Evolutionary conservation across 306 rosid genomes (phyloP), one percentile per base, ranked within the genome.

Genomic region (Trichosanthes cucumerina): DNA sequence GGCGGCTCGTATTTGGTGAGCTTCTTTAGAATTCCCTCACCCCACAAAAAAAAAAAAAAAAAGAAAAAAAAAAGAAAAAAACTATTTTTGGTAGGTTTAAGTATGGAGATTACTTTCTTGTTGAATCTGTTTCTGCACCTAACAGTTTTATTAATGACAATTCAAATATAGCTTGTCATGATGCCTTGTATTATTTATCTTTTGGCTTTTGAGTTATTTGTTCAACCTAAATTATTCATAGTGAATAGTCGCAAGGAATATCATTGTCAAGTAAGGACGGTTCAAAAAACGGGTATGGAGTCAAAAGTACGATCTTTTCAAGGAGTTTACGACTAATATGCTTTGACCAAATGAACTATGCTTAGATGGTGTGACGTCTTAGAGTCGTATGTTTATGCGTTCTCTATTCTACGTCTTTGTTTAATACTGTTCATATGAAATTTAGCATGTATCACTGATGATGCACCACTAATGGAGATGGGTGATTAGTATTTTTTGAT

Each of bases 41-140:
- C 11, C n/a, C 18, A 38, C 70, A 3, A 21, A 46, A 43, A 9
- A 31, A 14, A 13, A 6, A 50, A 31, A 5, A 23, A 9, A 57
- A 21, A 57, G 23, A 10, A 24, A 58, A 11, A 5, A 62, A 6
- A 6, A 13, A 38, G 9, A 10, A 9, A 36, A 38, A n/a, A 38
- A n/a, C 77, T 12, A 33, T 70, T 70, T 70, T 70, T 70, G 60
- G 77, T 26, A 72, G 77, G 39, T 47, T 47, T 44, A 69, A 69
- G 75, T 43, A 13, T 70, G 76, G 76, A 43, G 76, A 72, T 72
- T 9, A 28, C 8, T 70, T 18, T 72, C 77, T 72, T 65, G 73
- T 65, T 65, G 36, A n/a, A 19, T 65, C 14, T 65, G 73, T 65
- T 65, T 65, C 59, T 46, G 41, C 59, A 28, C 26, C 43, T 15